Base-by-base conservation (phyloP, 2,329 filamentous ascomycete genomes). In the Cladosporium sp. region DNA sequence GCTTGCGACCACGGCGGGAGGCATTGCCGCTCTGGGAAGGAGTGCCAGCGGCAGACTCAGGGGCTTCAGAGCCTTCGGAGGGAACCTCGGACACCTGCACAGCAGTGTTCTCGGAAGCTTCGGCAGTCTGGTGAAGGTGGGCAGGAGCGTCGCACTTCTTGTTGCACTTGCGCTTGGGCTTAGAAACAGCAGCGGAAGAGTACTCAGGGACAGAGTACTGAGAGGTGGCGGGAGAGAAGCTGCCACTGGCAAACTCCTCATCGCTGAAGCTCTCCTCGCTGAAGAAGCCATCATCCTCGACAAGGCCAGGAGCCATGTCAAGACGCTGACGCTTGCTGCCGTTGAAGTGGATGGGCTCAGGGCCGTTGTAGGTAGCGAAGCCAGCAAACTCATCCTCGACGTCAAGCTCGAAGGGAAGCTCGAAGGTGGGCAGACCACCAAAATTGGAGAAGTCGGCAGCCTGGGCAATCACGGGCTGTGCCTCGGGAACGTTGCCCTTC, bases 1-100 rank as follows among this genome's bases (percentile, higher is more conserved):
- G 95, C 88, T 99, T 99, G 80, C 95, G 93, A 67, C 95, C 95
- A 67, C 95, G 93, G 70, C 95, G 93, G 80, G 92, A 96, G 72
- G 91, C 87, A 11, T 90, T 90, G 66, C 78, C 67, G 37, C 55
- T 61, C 46, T 71, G 69, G 5, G 73, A 69, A 7, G 74, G 73
- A 8, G 74, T 76, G 29, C 69, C 61, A 21, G 73, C 72, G n/a
- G 68, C 65, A 28, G 72, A 74, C 66, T 74, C 74, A 52, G 67
- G 61, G n/a, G 69, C 64, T 55, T 71, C 71, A n/a, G 70, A 71
- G 21, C 70, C 69, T 29, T 70, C 69, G 68, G 71, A 74, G 76
- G 79, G 79, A 58, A 82, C 79, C 63, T 79, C 76, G 71, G 72
- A 73, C 29, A 70, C 64, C 55, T 75, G 71, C 62, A 75, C 69